A percentile compares a stretch with the other conserved stretches of the same genome.
Conservation (phyloP, 148 eudicot genomes). For the Rhododendron ferrugineum region DNA sequence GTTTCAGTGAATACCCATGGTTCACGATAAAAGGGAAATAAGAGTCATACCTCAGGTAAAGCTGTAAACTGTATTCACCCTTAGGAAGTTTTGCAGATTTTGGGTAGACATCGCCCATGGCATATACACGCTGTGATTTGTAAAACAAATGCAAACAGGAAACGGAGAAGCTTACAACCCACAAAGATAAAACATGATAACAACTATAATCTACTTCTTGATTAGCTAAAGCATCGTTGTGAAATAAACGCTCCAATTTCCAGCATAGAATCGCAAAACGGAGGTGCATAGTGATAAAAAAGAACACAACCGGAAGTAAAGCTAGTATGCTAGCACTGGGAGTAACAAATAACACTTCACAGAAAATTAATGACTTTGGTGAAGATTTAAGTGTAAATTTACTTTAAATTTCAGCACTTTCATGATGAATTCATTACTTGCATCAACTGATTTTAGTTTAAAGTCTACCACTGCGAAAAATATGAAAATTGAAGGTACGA, state of each 20-base stretch:
- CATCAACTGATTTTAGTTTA: neutral
- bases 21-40: neutral
- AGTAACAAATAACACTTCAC: neutral
- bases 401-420: neutral
- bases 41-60: constrained; percentile 62
- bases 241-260: neutral
- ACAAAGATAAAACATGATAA: neutral
- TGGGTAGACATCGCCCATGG: constrained; percentile 94
- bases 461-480: neutral
- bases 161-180: neutral
- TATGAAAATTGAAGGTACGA: neutral
- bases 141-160: constrained; percentile 7
- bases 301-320: neutral
- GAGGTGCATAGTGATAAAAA: neutral
- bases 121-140: constrained; percentile 63
- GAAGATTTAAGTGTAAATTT: neutral
- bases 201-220: neutral
- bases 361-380: neutral
- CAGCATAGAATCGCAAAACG: neutral
- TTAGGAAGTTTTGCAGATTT: constrained; percentile 70
- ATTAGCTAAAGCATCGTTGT: neutral
- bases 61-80: constrained; percentile 77
- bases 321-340: neutral
- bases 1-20: neutral
- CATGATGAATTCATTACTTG: neutral